These are phyloP conservation scores for Isabelozyma pseudorhagii DNA, from an alignment of 805 yeast genomes.

Conservation along the genomic window DNA sequence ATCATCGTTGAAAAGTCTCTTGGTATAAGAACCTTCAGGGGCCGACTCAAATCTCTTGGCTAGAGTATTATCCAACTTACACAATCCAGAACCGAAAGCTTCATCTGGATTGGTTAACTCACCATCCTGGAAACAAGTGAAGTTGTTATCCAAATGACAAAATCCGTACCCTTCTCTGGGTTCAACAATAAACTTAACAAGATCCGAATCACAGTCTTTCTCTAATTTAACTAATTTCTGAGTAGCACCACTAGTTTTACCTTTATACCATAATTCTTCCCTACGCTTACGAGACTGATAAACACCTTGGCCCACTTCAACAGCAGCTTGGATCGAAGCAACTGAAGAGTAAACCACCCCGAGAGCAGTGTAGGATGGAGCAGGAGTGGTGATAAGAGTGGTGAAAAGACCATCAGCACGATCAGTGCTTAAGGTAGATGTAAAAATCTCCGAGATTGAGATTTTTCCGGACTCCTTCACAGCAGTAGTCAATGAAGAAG, in stretches of 20 bases:
- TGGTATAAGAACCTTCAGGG: slow-evolving; percentile 93
- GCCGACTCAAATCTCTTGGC: slow-evolving; percentile 61
- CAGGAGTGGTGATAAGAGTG: slow-evolving; percentile 74
- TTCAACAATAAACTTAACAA: slow-evolving; percentile 79
- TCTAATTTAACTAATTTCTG: slow-evolving; percentile 68
- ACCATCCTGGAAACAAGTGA: slow-evolving; percentile 67
- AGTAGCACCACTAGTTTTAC: slow-evolving; percentile 94
- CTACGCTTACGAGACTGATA: slow-evolving; percentile 80
- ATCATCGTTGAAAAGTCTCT: slow-evolving; percentile 78
- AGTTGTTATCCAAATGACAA: slow-evolving; percentile 77
- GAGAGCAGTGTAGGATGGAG: slow-evolving; percentile 49
- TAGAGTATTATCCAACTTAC: slow-evolving; percentile 65
- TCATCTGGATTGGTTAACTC: slow-evolving; percentile 24
- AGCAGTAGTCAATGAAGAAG: slow-evolving; percentile 20
- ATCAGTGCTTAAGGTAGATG: slow-evolving; percentile 65
- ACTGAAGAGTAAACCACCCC: slow-evolving; percentile 90
- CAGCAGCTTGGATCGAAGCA: slow-evolving; percentile 78
- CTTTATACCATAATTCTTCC: slow-evolving; percentile 93
- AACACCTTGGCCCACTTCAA: slow-evolving; percentile 80
- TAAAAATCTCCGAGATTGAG: slow-evolving; percentile 44
- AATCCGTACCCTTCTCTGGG: slow-evolving; percentile 81
- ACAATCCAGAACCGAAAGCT: slow-evolving; percentile 63
- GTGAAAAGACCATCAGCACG: slow-evolving; percentile 83
- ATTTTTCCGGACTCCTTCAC: slow-evolving; percentile 16
- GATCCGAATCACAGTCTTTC: slow-evolving; percentile 90